Conservation (phyloP, 257 asterid species). For the Coffea canephora region DNA sequence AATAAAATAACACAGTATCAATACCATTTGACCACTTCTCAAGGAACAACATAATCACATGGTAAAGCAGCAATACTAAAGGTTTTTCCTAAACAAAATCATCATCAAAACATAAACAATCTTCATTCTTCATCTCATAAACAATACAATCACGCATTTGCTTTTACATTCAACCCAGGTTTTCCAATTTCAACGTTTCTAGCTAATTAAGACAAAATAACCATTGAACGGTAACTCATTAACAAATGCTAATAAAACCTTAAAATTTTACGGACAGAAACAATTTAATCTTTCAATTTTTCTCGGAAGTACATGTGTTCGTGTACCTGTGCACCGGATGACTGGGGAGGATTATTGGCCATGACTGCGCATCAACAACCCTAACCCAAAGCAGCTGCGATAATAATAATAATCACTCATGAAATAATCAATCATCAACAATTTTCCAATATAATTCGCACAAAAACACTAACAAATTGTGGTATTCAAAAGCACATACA, state of each 20-base stretch:
- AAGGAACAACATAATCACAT: no score
- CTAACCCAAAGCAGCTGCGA: constrained; percentile 27
- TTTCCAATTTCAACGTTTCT: neutral
- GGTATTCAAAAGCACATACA: neutral
- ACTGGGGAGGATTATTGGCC: constrained; percentile 65
- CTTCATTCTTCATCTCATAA: no score
- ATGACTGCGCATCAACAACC: constrained; percentile 34
- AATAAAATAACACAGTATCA: neutral
- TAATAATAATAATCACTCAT: neutral
- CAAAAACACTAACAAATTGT: neutral
- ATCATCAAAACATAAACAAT: no score
- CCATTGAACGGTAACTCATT: neutral
- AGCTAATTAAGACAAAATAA: neutral
- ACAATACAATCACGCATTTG: no score
- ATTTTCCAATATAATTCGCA: neutral
- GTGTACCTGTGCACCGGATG: constrained; percentile 78
- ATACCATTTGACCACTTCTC: neutral
- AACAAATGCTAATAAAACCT: neutral
- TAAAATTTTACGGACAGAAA: neutral
- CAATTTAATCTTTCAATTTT: no score
- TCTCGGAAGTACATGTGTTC: neutral
- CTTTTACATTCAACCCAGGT: neutral
- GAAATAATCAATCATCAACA: neutral
- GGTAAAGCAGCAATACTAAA: no score
- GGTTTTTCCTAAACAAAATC: no score